Base-by-base conservation (phyloP, 768 basidiomycete genomes). In the Kwoniella bestiolae region DNA sequence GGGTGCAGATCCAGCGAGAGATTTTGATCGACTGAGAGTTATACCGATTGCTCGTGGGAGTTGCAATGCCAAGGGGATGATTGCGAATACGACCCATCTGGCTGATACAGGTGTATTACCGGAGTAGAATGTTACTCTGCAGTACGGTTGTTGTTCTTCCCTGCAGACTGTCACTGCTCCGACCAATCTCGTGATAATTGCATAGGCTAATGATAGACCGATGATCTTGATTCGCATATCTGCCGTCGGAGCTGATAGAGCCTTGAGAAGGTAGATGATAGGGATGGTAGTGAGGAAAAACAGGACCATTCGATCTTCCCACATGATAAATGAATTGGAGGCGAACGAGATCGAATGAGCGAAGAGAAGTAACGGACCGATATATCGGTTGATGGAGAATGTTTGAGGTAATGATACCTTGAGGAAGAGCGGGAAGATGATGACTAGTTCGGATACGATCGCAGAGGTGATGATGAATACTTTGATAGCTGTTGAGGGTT, bases 291-390 rank as follows among this genome's bases (percentile, higher is more conserved):
- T 77, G 65, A 89, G 82, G 59, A 98, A 85, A 85, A 88, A 94
- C 7, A 88, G 86, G 11, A 90, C 84, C 60, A 91, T 83, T 32
- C 86, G 86, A 78, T 97, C 94, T 85, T 99, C 96, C 93, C 94
- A 97, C 79, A 98, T 86, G n/a, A 91, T 92, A 83, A 92, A 95
- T 0, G 94, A 96, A 83, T 98, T 98, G 26, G 94, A 95, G 16
- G 89, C 86, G 81, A 95, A 95, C 6, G 89, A 83, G 3, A 90
- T 59, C 1, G 88, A 81, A 73, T 98, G 94, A 2, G 92, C 83
- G 61, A 80, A 26, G 26, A 80, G 65, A 16, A 82, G 55, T n/a
- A 76, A 28, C 4, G 81, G 77, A 3, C 76, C 80, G 49, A 79
- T 70, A 21, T 58, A 68, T n/a, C 69, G 58, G 47, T 73, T 65